A percentile compares a stretch with the other conserved stretches of the same genome.
Evolutionary conservation across 1,284 basidiomycete species (phyloP).

Genomic region (Leccinum fuscescens): DNA sequence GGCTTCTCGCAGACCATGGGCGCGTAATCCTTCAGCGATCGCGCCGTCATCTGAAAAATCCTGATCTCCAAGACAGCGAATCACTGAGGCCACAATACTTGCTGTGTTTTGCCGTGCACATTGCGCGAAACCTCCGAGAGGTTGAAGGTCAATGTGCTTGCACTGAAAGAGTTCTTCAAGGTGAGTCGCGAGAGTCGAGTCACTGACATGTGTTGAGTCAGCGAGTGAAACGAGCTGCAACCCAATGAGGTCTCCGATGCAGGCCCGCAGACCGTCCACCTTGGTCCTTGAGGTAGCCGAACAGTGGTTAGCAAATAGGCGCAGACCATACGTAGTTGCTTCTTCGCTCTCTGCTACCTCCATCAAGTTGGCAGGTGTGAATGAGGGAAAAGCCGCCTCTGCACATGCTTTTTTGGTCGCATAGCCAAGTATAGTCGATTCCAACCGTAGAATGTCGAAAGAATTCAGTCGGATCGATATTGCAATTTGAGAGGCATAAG

Average conservation of each 20-base stretch:
- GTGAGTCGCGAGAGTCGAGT: conserved; percentile 17
- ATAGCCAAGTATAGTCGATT: conserved; percentile 73
- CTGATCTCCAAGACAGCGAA: conserved; percentile 63
- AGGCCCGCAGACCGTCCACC: conserved; percentile 56
- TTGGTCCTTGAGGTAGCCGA: conserved; percentile 51
- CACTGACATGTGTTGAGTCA: conserved; percentile 29
- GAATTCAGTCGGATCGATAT: conserved; percentile 53
- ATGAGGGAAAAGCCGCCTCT: conserved; percentile 57
- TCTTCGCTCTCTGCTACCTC: conserved; percentile 32
- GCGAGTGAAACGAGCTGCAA: conserved; percentile 54
- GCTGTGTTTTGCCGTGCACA: conserved; percentile 50
- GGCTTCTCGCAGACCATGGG: conserved; percentile 33
- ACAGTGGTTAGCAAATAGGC: conserved; percentile 64
- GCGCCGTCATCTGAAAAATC: conserved; percentile 46
- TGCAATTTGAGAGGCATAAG: conserved; percentile 79
- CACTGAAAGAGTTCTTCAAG: conserved; percentile 40
- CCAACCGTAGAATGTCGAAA: conserved; percentile 63
- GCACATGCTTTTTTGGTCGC: conserved; percentile 58
- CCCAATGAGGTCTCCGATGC: conserved; percentile 73
- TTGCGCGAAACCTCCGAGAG: conserved; percentile 37
- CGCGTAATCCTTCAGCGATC: conserved; percentile 47
- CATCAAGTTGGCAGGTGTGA: conserved; percentile 61
- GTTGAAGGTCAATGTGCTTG: conserved; percentile 34
- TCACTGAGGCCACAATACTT: conserved; percentile 52
- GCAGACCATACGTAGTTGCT: conserved; percentile 39